A percentile compares a stretch with the other conserved stretches of the same genome.
phyloP scores from a whole-genome alignment of 352 stramenopile species.

The Thalassiosira mediterranea region DNA sequence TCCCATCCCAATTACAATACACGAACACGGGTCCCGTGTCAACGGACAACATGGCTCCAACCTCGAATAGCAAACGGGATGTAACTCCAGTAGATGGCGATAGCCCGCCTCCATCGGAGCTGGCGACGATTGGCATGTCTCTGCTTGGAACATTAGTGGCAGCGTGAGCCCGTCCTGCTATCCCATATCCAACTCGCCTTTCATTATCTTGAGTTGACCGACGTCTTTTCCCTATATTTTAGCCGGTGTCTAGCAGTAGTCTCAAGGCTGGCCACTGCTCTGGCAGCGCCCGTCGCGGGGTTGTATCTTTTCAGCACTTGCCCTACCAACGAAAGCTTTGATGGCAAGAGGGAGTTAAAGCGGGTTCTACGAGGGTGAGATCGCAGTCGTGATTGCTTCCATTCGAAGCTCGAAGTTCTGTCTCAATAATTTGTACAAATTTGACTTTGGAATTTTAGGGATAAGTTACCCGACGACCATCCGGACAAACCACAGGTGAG shows the following conservation, averaged over 20 bases:
- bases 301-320: slow-evolving; percentile 61
- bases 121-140: slow-evolving; percentile 28
- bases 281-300: slow-evolving; percentile 24
- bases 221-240: not conserved
- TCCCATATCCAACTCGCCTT: not conserved
- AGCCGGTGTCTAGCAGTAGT: slow-evolving; percentile 23
- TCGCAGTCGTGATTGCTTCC: not conserved
- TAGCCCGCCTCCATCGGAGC: slow-evolving; percentile 17
- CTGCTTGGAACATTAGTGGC: slow-evolving; percentile 34
- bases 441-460: no score
- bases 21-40: no score
- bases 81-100: no score
- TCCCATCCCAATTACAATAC: no score
- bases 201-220: not conserved
- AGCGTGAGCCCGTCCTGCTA: not conserved
- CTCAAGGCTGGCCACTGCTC: slow-evolving; percentile 22
- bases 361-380: slow-evolving; percentile 61
- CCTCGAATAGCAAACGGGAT: no score
- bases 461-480: slow-evolving; percentile 74
- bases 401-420: slow-evolving; percentile 2
- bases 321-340: slow-evolving; percentile 66
- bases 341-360: slow-evolving; percentile 76
- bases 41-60: no score
- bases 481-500: slow-evolving; percentile 63
- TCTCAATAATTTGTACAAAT: no score